Evolutionary conservation across 1,284 basidiomycete species (phyloP).

Genomic region (Heimioporus punctisporus): DNA sequence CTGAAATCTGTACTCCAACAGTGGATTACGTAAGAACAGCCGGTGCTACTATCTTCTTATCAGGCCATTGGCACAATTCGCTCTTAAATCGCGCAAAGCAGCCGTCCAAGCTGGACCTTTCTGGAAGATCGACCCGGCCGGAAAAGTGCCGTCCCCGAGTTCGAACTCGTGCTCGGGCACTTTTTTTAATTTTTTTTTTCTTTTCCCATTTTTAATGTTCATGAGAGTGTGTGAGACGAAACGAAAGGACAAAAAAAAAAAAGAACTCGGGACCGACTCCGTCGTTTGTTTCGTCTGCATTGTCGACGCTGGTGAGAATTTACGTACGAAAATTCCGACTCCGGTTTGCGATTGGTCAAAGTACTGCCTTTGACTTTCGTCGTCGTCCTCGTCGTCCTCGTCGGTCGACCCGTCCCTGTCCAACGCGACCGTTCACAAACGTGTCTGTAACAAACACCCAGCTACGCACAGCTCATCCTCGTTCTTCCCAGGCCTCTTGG

Average conservation of each 20-base stretch:
- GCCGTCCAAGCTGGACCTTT: no score
- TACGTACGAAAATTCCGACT: slow-evolving; percentile 31
- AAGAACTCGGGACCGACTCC: no score
- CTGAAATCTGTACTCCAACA: background rate
- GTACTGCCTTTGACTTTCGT: slow-evolving; percentile 2
- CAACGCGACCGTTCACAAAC: slow-evolving; percentile 16
- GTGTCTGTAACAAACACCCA: slow-evolving; percentile 25
- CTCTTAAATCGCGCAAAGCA: slow-evolving; percentile 13
- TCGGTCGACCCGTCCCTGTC: no score
- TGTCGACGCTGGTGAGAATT: background rate
- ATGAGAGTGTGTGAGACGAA: no score
- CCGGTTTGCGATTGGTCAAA: slow-evolving; percentile 24
- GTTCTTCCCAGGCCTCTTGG: slow-evolving; percentile 15
- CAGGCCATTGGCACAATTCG: slow-evolving; percentile 28
- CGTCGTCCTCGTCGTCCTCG: slow-evolving; percentile 23
- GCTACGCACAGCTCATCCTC: slow-evolving; percentile 6
- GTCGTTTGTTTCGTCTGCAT: background rate
- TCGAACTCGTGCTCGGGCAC: slow-evolving; percentile 44
- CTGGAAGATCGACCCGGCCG: no score
- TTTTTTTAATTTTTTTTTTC: slow-evolving; percentile 10
- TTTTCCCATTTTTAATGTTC: background rate
- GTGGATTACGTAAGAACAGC: background rate
- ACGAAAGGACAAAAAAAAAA: no score
- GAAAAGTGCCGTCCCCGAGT: no score
- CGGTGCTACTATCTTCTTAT: slow-evolving; percentile 13